Conservation (phyloP, 495 filamentous ascomycete genomes). For the Massariosphaeria phaeospora region DNA sequence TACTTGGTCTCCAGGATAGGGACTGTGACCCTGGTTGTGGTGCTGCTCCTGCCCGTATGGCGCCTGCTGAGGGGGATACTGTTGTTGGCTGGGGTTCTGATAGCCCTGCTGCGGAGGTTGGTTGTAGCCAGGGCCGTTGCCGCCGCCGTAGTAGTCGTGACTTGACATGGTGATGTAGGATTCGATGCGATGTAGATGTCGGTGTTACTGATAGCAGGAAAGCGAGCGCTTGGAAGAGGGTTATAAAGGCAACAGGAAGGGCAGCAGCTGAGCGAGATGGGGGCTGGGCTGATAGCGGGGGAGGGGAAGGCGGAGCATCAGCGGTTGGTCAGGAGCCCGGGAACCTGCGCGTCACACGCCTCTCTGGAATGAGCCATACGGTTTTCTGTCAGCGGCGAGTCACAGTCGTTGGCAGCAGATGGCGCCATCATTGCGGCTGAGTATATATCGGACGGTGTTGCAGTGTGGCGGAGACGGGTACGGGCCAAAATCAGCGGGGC, state of each 20-base stretch:
- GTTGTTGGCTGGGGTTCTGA: constrained; percentile 3
- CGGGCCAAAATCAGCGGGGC: too few species aligned
- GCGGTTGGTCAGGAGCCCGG: constrained; percentile 5
- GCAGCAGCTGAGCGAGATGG: background rate
- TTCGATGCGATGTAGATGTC: background rate
- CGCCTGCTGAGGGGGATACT: constrained; percentile 5
- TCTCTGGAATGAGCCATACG: too few species aligned
- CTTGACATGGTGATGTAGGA: constrained; percentile 19
- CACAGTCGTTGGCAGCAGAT: too few species aligned
- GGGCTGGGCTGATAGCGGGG: background rate
- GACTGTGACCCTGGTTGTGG: constrained; percentile 18
- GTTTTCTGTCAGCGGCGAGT: too few species aligned
- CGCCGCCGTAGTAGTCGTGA: constrained; percentile 16
- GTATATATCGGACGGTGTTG: too few species aligned
- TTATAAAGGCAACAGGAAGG: background rate
- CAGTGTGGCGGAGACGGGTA: too few species aligned
- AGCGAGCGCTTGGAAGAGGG: background rate
- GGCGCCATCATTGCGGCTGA: too few species aligned
- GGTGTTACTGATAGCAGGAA: background rate
- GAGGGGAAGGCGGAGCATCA: constrained; percentile 11
- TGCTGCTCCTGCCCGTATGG: constrained; percentile 8
- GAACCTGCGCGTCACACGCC: too few species aligned
- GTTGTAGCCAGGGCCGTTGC: constrained; percentile 4
- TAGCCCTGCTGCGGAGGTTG: constrained; percentile 12
- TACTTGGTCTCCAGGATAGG: constrained; percentile 21